These are phyloP conservation scores for Phyllostachys edulis DNA, from an alignment of 176 grass and related monocot genomes.

Conservation along the genomic window DNA sequence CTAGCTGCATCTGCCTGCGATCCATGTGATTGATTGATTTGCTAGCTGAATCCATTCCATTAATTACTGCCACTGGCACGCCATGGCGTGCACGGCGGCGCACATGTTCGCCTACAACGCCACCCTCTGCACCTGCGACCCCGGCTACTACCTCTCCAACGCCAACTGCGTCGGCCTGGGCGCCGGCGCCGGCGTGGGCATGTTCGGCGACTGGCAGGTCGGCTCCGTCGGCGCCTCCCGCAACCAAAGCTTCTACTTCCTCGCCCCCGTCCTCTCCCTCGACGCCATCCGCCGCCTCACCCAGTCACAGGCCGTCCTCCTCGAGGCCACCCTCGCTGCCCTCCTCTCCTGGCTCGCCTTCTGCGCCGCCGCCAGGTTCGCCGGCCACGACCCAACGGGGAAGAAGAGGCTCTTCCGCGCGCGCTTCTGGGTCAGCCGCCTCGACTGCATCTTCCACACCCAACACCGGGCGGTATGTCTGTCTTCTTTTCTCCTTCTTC, in stretches of 20 bases:
- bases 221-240: slow-evolving; percentile 46
- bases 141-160: slow-evolving; percentile 55
- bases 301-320: slow-evolving; percentile 90
- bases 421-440: slow-evolving; percentile 71
- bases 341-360: slow-evolving; percentile 76
- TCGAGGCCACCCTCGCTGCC: slow-evolving; percentile 47
- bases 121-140: slow-evolving; percentile 75
- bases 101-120: slow-evolving; percentile 73
- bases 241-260: slow-evolving; percentile 65
- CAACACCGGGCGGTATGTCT: slow-evolving; percentile 68
- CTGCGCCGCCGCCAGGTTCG: slow-evolving; percentile 52
- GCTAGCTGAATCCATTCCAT: no score
- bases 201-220: slow-evolving; percentile 61
- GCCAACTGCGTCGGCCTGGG: slow-evolving; percentile 28
- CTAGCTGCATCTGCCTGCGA: neutral
- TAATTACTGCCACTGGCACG: neutral
- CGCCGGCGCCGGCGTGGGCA: neutral
- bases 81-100: slow-evolving; percentile 55
- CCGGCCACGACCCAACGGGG: slow-evolving; percentile 27
- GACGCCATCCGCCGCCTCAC: slow-evolving; percentile 80
- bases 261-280: slow-evolving; percentile 60
- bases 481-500: no score
- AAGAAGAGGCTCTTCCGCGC: slow-evolving; percentile 55
- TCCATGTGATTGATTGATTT: neutral
- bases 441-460: slow-evolving; percentile 78